Conservation (phyloP, 257 asterid species). For the Nemophila menziesii region DNA sequence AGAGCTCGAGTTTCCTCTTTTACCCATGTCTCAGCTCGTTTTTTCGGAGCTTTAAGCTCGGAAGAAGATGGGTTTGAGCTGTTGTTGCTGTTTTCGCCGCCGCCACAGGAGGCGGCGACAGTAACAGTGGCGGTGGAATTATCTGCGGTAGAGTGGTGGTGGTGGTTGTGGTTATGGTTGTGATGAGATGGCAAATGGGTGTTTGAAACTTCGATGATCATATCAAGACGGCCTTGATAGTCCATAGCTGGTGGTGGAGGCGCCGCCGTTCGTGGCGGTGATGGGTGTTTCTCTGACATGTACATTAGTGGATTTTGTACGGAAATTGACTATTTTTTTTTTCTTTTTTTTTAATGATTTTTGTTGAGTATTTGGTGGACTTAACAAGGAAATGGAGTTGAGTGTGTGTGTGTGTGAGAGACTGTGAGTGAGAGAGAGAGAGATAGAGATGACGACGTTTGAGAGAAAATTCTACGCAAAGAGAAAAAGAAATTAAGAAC, state of each 20-base stretch:
- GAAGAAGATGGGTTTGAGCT: constrained; percentile 23
- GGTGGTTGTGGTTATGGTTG: constrained; percentile 25
- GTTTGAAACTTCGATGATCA: constrained; percentile 32
- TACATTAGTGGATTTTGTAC: too few species aligned
- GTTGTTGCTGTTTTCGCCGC: constrained; percentile 32
- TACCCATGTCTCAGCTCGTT: constrained; percentile 87
- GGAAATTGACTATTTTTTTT: too few species aligned
- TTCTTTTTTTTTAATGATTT: too few species aligned
- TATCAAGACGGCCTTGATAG: constrained; percentile 15
- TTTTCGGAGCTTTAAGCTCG: constrained; percentile 47
- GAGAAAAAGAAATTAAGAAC: too few species aligned
- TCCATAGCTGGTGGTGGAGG: constrained; percentile 4
- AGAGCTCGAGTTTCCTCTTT: constrained; percentile 68
- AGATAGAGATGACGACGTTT: too few species aligned
- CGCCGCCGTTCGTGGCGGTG: constrained; percentile 16
- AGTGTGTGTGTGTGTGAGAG: too few species aligned
- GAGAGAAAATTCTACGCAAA: too few species aligned
- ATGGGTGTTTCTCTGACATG: constrained; percentile 26
- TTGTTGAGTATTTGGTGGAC: too few species aligned
- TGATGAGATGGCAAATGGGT: constrained; percentile 8
- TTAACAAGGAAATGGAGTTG: too few species aligned
- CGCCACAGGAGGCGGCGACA: constrained; percentile 1
- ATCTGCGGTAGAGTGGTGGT: constrained; percentile 23
- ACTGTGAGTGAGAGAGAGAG: too few species aligned
- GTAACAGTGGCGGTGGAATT: too few species aligned